Base-by-base conservation (phyloP, 2,329 filamentous ascomycete genomes). In the Neofusicoccum parvum region DNA sequence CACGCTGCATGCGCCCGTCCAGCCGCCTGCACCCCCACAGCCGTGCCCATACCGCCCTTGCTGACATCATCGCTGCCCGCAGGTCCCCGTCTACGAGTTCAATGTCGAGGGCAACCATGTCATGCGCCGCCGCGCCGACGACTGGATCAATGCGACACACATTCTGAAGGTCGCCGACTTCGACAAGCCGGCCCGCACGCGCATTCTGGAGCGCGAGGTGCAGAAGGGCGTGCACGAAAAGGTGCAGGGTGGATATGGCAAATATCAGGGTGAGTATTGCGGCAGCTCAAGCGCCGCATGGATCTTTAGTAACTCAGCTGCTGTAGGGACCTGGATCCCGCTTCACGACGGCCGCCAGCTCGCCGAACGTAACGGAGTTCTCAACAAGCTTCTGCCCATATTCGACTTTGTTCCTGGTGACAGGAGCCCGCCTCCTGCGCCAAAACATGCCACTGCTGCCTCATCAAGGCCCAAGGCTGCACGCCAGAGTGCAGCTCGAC, bases 141-240 rank as follows among this genome's bases (percentile, higher is more conserved):
- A 98, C 79, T 99, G 94, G 93, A 95, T 99, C 81, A 99, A 99
- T 83, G 95, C 95, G n/a, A 99, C 95, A 63, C 95, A 99, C 76
- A 98, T 99, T 67, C 83, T 99, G 56, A 99, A 99, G 76, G 92
- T 96, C 46, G 95, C 95, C 68, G 94, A 94, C 65, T 97, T 97
- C 75, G 95, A 99, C 79, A 99, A 99, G 79, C 95, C 95, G 2
- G 92, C 94, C 12, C 86, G 95, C 75, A 99, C 95, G 46, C 88
- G 95, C 69, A 98, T 99, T 65, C 86, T 99, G 5, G 95, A 99
- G 80, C 88, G 95, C 70, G 95, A 99, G 75, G 94, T 99, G 7
- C 95, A 99, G 74, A 97, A 97, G 78, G 94, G 96, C 49, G 86
- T 91, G 5, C 95, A 99, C 76, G 95, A 98, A 81, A 99, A 99